phyloP scores from a whole-genome alignment of 495 filamentous ascomycete genomes.

The Neurospora africana region DNA sequence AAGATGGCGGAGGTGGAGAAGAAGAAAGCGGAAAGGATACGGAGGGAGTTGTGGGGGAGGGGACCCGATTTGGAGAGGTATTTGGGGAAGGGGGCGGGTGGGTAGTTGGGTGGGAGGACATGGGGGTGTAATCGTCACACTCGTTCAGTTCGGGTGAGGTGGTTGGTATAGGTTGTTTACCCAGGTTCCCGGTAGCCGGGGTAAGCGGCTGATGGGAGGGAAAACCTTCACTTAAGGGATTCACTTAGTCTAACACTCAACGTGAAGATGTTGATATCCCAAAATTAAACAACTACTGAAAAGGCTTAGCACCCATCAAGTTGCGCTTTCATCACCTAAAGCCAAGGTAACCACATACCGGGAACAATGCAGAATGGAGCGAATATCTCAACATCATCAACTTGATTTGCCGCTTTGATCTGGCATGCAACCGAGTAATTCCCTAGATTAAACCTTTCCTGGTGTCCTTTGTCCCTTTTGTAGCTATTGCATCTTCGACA shows the following conservation, averaged over 20 bases:
- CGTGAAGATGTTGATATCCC: background rate
- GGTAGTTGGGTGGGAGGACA: background rate
- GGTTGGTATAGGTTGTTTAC: background rate
- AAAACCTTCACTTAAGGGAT: background rate
- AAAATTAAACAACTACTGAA: background rate
- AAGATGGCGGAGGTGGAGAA: slow-evolving; percentile 49
- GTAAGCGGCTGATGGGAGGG: background rate
- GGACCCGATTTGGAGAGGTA: slow-evolving; percentile 60
- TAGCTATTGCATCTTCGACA: background rate
- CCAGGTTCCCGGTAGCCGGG: background rate
- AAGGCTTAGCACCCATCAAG: background rate
- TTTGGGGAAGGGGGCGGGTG: slow-evolving; percentile 37
- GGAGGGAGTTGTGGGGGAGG: slow-evolving; percentile 56
- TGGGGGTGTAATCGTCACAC: background rate
- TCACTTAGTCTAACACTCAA: background rate
- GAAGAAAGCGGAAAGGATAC: slow-evolving; percentile 51
- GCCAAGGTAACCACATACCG: background rate
- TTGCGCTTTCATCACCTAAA: background rate
- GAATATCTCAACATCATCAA: background rate
- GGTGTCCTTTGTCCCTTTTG: background rate
- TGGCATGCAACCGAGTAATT: background rate
- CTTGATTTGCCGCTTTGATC: background rate
- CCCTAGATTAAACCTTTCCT: background rate
- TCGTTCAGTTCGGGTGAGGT: background rate
- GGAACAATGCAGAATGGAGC: background rate